Percentiles rank a stretch among this genome's conserved stretches.
These are phyloP conservation scores for Colletotrichum somersetense DNA, from an alignment of 2,329 filamentous ascomycete species.

Conservation along the genomic window DNA sequence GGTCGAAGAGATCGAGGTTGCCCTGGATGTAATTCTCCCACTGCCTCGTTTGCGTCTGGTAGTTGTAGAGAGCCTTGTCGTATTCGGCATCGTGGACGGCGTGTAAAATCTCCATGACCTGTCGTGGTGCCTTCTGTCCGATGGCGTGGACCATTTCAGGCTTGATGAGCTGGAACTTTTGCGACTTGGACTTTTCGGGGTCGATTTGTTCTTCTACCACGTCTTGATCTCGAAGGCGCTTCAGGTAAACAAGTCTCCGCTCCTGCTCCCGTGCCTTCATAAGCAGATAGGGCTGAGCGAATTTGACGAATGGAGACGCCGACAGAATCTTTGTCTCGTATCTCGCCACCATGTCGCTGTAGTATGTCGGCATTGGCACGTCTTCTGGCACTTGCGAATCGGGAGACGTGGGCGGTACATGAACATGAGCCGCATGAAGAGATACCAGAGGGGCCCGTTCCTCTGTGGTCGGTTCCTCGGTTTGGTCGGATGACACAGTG, in stretches of 20 bases:
- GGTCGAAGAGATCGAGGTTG: conserved; percentile 91
- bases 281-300: conserved; percentile 91
- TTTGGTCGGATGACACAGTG: conserved; percentile 46
- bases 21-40: conserved; percentile 97
- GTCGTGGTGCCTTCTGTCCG: conserved; percentile 81
- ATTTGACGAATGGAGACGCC: conserved; percentile 95
- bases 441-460: conserved; percentile 50
- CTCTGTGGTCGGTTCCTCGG: conserved; percentile 41
- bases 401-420: conserved; percentile 56
- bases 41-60: conserved; percentile 92
- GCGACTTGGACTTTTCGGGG: conserved; percentile 72
- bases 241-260: conserved; percentile 83
- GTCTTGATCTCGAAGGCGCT: conserved; percentile 83
- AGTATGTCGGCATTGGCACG: conserved; percentile 88
- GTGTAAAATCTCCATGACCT: conserved; percentile 93
- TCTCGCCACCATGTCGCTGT: conserved; percentile 94
- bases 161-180: conserved; percentile 89
- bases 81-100: conserved; percentile 98
- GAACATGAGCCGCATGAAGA: conserved; percentile 59
- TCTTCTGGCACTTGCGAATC: conserved; percentile 78
- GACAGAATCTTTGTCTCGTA: conserved; percentile 94
- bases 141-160: conserved; percentile 95
- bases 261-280: conserved; percentile 95
- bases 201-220: conserved; percentile 67
- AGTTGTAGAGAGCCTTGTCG: conserved; percentile 93